Evolutionary conservation across 2,329 filamentous ascomycete genomes (phyloP), one percentile per base, ranked within the genome.

Genomic region (Canariomyces notabilis): DNA sequence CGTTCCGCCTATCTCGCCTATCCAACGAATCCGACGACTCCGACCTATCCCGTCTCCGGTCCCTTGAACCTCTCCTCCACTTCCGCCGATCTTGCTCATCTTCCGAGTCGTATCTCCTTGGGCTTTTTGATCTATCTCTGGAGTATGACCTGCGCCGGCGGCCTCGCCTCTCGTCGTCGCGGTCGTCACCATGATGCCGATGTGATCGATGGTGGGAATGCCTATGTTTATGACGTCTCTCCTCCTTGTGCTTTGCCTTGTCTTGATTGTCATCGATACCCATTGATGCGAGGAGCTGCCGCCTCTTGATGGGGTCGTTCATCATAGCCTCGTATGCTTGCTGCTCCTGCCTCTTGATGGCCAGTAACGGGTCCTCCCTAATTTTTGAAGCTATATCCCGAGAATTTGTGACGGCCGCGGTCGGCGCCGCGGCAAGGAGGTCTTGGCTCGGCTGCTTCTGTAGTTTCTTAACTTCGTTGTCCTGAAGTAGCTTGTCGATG

Each of bases 301-400:
- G 73, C 53, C 83, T 74, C 68, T 78, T 82, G 52, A 79, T 74
- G 0, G 85, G 83, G 58, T 89, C 85, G 56, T 83, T 87, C 80
- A 87, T 89, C 79, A 89, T 84, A 7, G 82, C 77, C 57, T 85
- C 82, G 62, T 89, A 88, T 2, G 85, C 83, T 21, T 83, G 83
- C 65, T 91, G 87, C 63, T 97, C 90, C 62, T 94, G 85, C 63
- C 83, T 86, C 74, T 95, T 95, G 64, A 98, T 96, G 19, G 90
- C 88, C 26, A 97, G 72, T 59, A 98, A 75, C 0, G 93, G 93
- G 62, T 98, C 93, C 55, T 94, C 87, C 53, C 89, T 77, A 37
- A 97, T 83, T 70, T 98, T 98, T 38, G 81, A 69, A 22, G 88
- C 85, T 0, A 83, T 89, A 64, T 98, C 93, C 53, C 87, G 76